phyloP scores from a whole-genome alignment of 176 grass and related monocot genomes.

The Zizania latifolia region DNA sequence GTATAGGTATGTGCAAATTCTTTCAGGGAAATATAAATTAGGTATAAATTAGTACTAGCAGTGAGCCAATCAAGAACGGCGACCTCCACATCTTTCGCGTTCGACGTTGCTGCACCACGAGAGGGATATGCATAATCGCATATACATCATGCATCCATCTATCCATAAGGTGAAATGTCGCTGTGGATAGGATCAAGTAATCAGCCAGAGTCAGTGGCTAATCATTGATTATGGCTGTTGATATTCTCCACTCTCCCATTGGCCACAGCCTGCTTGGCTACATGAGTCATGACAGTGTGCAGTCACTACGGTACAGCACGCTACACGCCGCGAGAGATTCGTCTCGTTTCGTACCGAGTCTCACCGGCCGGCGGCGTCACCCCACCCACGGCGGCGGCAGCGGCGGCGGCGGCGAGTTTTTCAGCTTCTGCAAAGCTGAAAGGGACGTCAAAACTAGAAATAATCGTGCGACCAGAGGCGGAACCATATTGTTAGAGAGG shows the following conservation, averaged over 20 bases:
- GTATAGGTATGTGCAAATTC: too few relatives aligned
- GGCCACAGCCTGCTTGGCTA: background rate
- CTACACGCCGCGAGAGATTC: background rate
- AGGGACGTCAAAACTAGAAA: too few relatives aligned
- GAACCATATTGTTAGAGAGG: too few relatives aligned
- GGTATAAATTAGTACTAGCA: too few relatives aligned
- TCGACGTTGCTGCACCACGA: too few relatives aligned
- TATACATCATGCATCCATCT: constrained; percentile 6
- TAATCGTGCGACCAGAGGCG: too few relatives aligned
- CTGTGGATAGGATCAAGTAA: constrained; percentile 33
- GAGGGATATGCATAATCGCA: too few relatives aligned
- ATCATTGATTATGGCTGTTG: background rate
- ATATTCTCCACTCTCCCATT: background rate
- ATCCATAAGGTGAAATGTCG: constrained; percentile 32
- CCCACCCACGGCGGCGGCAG: too few relatives aligned
- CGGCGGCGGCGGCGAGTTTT: constrained; percentile 7
- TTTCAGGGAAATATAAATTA: too few relatives aligned
- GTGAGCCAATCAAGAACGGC: background rate
- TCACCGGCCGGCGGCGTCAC: background rate
- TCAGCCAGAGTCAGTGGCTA: background rate
- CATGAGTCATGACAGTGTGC: too few relatives aligned
- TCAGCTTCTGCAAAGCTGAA: too few relatives aligned
- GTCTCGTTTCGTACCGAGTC: background rate
- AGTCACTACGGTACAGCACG: background rate
- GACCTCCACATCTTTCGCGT: background rate